These are phyloP conservation scores for Hsuehochloa calcarea DNA, from an alignment of 176 grass and related monocot genomes.

Conservation along the genomic window DNA sequence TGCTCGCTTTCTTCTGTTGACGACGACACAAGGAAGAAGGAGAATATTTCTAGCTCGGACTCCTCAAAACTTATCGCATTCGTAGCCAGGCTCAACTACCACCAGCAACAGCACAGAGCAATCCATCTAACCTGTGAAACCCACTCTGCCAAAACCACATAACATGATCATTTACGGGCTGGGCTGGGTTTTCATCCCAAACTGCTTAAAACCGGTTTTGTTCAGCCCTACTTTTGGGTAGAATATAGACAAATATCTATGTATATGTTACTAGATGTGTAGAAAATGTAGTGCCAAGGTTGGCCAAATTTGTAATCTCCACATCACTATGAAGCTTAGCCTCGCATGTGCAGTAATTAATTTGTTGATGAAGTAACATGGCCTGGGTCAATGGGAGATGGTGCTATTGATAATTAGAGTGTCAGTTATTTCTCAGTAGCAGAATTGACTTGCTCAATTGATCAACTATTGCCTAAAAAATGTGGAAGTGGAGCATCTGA, in stretches of 20 bases:
- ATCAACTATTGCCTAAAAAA: neutral
- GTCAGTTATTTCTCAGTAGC: neutral
- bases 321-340: neutral
- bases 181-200: too few species aligned
- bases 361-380: neutral
- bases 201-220: too few species aligned
- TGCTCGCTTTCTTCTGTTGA: too few species aligned
- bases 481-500: neutral
- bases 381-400: neutral
- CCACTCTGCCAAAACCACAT: too few species aligned
- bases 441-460: conserved; percentile 2
- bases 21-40: too few species aligned
- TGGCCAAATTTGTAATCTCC: neutral
- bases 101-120: too few species aligned
- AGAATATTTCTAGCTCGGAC: too few species aligned
- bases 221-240: neutral
- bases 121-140: too few species aligned
- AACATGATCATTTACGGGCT: too few species aligned
- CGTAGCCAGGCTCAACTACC: too few species aligned
- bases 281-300: neutral
- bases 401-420: neutral
- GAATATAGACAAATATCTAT: neutral
- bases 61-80: too few species aligned
- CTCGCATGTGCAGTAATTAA: neutral
- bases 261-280: neutral